Percentiles rank a stretch among this genome's conserved stretches.
These are phyloP conservation scores for Suhomyces canberraensis DNA, from an alignment of 805 yeast genomes.

Conservation along the genomic window DNA sequence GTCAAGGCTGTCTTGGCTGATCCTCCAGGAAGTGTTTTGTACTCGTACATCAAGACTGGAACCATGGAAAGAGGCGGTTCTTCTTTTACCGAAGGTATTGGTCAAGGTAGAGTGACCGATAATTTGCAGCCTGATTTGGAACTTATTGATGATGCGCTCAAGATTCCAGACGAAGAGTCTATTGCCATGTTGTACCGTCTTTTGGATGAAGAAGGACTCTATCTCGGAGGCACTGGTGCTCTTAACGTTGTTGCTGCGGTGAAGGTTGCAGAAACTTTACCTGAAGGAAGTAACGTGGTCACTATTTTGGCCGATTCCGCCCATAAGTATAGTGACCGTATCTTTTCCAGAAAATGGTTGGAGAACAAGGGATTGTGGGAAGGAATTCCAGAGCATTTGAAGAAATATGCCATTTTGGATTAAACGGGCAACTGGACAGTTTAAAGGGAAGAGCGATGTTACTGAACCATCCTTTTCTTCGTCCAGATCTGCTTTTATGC, in stretches of 20 bases:
- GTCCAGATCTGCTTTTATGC: no score
- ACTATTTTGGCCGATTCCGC: conserved; percentile 90
- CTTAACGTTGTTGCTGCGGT: conserved; percentile 88
- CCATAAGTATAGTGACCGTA: conserved; percentile 79
- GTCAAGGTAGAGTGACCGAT: conserved; percentile 89
- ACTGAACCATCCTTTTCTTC: no score
- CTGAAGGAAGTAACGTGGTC: conserved; percentile 77
- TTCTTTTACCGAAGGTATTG: conserved; percentile 93
- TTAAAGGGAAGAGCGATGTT: no score
- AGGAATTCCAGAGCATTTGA: conserved; percentile 66
- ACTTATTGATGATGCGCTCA: conserved; percentile 74
- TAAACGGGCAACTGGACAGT: no score
- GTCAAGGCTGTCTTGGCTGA: conserved; percentile 76
- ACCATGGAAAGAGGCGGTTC: conserved; percentile 71
- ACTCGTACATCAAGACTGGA: conserved; percentile 68
- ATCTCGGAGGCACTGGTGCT: conserved; percentile 87
- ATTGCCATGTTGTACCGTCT: conserved; percentile 81
- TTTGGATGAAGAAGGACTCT: conserved; percentile 86
- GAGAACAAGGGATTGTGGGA: conserved; percentile 62
- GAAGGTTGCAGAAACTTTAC: conserved; percentile 68
- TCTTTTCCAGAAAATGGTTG: conserved; percentile 78
- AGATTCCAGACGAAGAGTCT: conserved; percentile 74
- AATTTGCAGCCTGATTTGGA: conserved; percentile 73
- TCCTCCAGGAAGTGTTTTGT: conserved; percentile 89
- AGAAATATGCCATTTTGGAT: conserved; percentile 55